A percentile compares a stretch with the other conserved stretches of the same genome.
These are phyloP conservation scores for Colletotrichum simmondsii DNA, from an alignment of 2,329 filamentous ascomycete genomes.

Conservation along the genomic window DNA sequence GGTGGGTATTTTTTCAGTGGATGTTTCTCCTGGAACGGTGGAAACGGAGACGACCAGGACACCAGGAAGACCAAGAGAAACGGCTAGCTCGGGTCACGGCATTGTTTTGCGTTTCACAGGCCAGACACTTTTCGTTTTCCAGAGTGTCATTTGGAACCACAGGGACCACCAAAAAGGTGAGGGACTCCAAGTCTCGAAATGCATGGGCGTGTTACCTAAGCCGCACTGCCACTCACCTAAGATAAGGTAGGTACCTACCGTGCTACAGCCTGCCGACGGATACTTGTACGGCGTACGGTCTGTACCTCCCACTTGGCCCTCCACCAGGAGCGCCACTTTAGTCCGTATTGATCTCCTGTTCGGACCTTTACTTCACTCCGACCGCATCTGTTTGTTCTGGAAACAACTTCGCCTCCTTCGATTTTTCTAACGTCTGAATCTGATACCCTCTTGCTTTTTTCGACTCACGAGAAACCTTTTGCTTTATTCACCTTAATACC, in stretches of 20 bases:
- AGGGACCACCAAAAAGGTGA: neutral
- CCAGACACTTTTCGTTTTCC: slow-evolving; percentile 24
- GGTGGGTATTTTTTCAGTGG: slow-evolving; percentile 20
- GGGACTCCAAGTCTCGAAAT: neutral
- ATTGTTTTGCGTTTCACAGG: slow-evolving; percentile 31
- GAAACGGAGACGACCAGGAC: neutral
- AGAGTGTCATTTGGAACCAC: slow-evolving; percentile 6
- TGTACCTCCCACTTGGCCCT: slow-evolving; percentile 13
- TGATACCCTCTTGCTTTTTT: neutral
- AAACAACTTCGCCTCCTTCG: slow-evolving; percentile 27
- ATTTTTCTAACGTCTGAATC: neutral
- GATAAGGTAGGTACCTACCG: neutral
- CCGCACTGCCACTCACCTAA: slow-evolving; percentile 25
- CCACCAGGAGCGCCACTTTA: slow-evolving; percentile 27
- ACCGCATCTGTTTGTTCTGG: slow-evolving; percentile 25
- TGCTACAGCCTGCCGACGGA: neutral
- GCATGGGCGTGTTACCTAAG: slow-evolving; percentile 21
- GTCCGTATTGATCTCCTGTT: slow-evolving; percentile 26
- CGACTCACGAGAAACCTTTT: neutral
- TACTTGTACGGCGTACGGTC: too few relatives aligned
- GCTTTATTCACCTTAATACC: neutral
- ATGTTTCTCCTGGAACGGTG: slow-evolving; percentile 7
- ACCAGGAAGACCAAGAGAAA: neutral
- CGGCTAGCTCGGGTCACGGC: slow-evolving; percentile 26
- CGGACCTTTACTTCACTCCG: slow-evolving; percentile 13